phyloP scores from a whole-genome alignment of 176 grass and related monocot species.

The Aegilops sharonensis region DNA sequence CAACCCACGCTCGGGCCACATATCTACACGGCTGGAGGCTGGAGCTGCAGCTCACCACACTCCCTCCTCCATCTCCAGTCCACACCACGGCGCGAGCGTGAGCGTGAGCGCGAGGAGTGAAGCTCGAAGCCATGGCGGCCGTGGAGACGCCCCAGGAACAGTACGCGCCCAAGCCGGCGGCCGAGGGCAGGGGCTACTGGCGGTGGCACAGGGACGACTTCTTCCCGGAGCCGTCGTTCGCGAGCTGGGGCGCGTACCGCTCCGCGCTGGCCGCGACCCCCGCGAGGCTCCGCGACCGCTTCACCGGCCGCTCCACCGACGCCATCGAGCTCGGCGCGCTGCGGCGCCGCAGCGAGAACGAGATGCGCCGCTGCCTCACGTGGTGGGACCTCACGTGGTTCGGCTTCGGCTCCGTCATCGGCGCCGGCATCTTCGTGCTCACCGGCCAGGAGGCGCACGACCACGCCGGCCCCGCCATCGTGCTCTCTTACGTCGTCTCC shows the following conservation, averaged over 20 bases:
- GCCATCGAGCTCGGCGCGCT: constrained; percentile 56
- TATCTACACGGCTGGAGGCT: constrained; percentile 22
- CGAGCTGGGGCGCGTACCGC: constrained; percentile 66
- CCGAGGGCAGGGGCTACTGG: constrained; percentile 54
- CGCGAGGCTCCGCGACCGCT: constrained; percentile 52
- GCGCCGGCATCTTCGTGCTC: constrained; percentile 90
- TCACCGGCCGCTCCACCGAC: constrained; percentile 67
- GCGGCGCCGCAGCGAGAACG: constrained; percentile 79
- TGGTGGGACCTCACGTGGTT: constrained; percentile 99
- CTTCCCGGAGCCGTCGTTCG: constrained; percentile 93
- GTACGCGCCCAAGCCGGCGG: neutral
- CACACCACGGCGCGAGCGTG: neutral
- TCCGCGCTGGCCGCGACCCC: constrained; percentile 47
- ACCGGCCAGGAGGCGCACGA: constrained; percentile 79
- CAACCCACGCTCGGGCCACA: neutral
- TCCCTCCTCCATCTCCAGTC: neutral
- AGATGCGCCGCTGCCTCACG: constrained; percentile 81
- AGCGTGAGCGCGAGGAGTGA: neutral
- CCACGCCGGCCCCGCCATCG: constrained; percentile 81
- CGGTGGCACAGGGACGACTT: constrained; percentile 80
- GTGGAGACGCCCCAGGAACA: neutral
- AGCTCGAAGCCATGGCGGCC: neutral
- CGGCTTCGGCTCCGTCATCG: constrained; percentile 88
- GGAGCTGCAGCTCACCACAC: constrained; percentile 7
- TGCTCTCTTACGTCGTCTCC: constrained; percentile 75